Conservation (phyloP, 2,329 filamentous ascomycete genomes). For the Westerdykella ornata region DNA sequence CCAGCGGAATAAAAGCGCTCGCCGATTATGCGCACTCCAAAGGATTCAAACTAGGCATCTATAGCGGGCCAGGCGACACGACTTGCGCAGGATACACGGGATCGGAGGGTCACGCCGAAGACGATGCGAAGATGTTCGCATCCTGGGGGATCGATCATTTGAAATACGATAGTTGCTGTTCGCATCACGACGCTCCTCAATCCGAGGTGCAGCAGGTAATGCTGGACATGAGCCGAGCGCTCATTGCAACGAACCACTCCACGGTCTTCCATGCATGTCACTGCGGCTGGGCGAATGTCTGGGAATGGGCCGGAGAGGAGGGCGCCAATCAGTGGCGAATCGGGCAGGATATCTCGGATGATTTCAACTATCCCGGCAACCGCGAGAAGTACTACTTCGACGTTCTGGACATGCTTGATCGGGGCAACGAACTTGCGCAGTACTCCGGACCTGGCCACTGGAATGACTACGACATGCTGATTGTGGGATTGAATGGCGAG, state of each 20-base stretch:
- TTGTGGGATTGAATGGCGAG: conserved; percentile 19
- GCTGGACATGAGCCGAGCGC: conserved; percentile 17
- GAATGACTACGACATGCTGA: conserved; percentile 24
- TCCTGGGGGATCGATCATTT: conserved; percentile 22
- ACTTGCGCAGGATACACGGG: conserved; percentile 22
- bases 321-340: conserved; percentile 24
- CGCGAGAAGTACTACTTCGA: conserved; percentile 33
- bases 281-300: conserved; percentile 19
- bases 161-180: conserved; percentile 22
- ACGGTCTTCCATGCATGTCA: conserved; percentile 23
- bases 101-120: conserved; percentile 14
- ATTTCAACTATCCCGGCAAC: conserved; percentile 34
- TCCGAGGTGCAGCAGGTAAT: conserved; percentile 17
- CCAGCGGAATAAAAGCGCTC: conserved; percentile 33
- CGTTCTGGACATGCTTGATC: conserved; percentile 37
- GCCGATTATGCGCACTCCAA: conserved; percentile 33
- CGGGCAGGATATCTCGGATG: conserved; percentile 27
- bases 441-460: conserved; percentile 17
- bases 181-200: conserved; percentile 14
- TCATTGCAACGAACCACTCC: conserved; percentile 13
- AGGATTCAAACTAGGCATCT: conserved; percentile 39
- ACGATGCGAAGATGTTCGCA: conserved; percentile 22
- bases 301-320: conserved; percentile 18
- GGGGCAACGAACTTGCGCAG: conserved; percentile 19
- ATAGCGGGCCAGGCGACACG: conserved; percentile 27